phyloP scores from a whole-genome alignment of 192 early-diverging fungal species.

The Rhizophlyctis rosea region DNA sequence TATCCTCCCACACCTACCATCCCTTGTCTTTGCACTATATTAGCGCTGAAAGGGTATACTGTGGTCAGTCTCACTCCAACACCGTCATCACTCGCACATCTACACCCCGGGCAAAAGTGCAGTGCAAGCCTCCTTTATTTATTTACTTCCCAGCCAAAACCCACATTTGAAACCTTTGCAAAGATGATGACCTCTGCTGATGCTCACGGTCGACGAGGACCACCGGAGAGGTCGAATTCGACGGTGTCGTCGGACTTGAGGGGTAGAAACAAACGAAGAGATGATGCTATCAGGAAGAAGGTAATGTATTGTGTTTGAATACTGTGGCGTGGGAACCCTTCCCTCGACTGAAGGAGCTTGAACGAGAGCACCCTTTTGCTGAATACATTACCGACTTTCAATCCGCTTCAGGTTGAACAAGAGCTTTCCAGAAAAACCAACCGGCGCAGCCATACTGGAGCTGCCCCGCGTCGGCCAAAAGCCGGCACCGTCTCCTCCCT shows the following conservation, averaged over 20 bases:
- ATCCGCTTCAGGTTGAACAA: conserved; percentile 32
- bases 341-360: no score
- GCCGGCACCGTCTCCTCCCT: conserved; percentile 89
- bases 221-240: conserved; percentile 3
- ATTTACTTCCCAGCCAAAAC: no score
- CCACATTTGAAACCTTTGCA: no score
- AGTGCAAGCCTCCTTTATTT: no score
- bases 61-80: no score
- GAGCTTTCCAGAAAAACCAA: conserved; percentile 35
- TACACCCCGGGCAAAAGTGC: no score
- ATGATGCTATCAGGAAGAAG: conserved; percentile 47
- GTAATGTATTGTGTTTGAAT: conserved; percentile 12
- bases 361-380: no score
- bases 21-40: no score
- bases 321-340: not conserved
- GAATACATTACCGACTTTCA: no score
- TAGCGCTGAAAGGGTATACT: no score
- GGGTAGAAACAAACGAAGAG: conserved; percentile 34
- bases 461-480: conserved; percentile 29
- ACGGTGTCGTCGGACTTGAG: conserved; percentile 26
- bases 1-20: no score
- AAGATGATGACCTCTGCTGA: conserved; percentile 25
- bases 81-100: no score
- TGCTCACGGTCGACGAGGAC: not conserved
- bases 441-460: conserved; percentile 9